A percentile compares a stretch with the other conserved stretches of the same genome.
Conservation (phyloP, 2,329 filamentous ascomycete species). For the Talaromyces sp. region DNA sequence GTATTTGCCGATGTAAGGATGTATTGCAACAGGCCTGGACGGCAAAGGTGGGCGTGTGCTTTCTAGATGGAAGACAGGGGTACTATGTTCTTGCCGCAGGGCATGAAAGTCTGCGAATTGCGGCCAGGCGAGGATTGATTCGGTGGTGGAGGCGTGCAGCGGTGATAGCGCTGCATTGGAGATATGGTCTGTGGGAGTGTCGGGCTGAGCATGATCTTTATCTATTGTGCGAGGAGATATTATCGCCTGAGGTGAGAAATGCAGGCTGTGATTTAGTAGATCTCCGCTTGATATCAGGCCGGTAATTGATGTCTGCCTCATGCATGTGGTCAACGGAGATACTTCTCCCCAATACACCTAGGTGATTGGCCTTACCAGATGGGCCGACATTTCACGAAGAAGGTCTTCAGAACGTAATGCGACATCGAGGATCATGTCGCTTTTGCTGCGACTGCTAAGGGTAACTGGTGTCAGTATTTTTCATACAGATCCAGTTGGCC, state of each 20-base stretch:
- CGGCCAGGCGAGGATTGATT: conserved; percentile 54
- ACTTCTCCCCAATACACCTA: conserved; percentile 9
- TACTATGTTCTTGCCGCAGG: conserved; percentile 43
- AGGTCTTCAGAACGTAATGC: conserved; percentile 51
- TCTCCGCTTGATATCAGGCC: neutral
- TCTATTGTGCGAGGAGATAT: conserved; percentile 23
- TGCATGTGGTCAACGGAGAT: neutral
- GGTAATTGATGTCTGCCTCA: neutral
- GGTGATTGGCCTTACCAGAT: conserved; percentile 32
- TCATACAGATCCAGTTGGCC: neutral
- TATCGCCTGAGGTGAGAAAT: conserved; percentile 22
- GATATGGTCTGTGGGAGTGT: conserved; percentile 28
- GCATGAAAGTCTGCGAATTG: conserved; percentile 50
- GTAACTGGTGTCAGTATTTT: neutral
- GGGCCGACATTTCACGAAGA: conserved; percentile 48
- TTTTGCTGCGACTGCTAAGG: conserved; percentile 47
- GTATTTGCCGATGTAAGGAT: conserved; percentile 44
- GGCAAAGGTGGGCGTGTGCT: conserved; percentile 43
- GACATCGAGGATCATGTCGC: conserved; percentile 53
- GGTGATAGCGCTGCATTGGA: conserved; percentile 52
- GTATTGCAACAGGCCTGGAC: conserved; percentile 26
- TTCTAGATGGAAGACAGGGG: conserved; percentile 52
- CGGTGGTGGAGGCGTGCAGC: conserved; percentile 53
- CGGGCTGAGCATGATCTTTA: conserved; percentile 23
- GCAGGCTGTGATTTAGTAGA: conserved; percentile 17